Base-by-base conservation (phyloP, 225 moss, liverwort and hornwort species). In the Straminergon stramineum region DNA sequence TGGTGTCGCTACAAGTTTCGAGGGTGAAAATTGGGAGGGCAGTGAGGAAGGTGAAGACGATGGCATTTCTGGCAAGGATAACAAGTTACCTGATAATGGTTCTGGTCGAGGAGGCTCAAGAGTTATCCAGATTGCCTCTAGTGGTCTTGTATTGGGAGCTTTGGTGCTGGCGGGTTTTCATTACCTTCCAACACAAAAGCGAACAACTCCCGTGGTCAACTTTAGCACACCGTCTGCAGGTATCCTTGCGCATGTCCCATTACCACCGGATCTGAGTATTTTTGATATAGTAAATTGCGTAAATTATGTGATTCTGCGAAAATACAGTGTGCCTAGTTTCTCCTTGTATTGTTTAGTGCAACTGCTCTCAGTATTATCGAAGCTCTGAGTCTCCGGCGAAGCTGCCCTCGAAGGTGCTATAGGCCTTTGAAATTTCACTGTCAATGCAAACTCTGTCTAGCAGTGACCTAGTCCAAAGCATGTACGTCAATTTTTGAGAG, bases 111-210 rank as follows among this genome's bases (percentile, higher is more conserved):
- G 75, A 74, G 85, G 92, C 90, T 90, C 91, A n/a, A 91, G 93
- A 45, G 66, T 92, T 85, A 65, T 93, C 22, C 95, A 95, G 89
- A 95, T 99, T 78, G 96, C 95, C 60, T 92, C 93, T 85, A 87
- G 92, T 84, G 97, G 99, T 60, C 92, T 99, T 85, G 85, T 96
- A 17, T 94, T 97, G 87, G 99, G 96, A 79, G 95, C 94, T 67
- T 85, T 98, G 77, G 92, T 96, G 82, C 87, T 97, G 91, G 95
- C 92, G 67, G 95, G 97, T 80, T 91, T 96, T 88, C 92, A 92
- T 88, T 95, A 89, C 86, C 90, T 95, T 85, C 96, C 96, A 81
- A 30, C 87, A n/a, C 89, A 85, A 41, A 79, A 90, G 61, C 90
- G 93, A 79, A 75, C 86, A 87, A 86, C 93, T 68, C 90, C 90